phyloP scores from a whole-genome alignment of 2,329 filamentous ascomycete species.

The Penicillium vulpinum region DNA sequence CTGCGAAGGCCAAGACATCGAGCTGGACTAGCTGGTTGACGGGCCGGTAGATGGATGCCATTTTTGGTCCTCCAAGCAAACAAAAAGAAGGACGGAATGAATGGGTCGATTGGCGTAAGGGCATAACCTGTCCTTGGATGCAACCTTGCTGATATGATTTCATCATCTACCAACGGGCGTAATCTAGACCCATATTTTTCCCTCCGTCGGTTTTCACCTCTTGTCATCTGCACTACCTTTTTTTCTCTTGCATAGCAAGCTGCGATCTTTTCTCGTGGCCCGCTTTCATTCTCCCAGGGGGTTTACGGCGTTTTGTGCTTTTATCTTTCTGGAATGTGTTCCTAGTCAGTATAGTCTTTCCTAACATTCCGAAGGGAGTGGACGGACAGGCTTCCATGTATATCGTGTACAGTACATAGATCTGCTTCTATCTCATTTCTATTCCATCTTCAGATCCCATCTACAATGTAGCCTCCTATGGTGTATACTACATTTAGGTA shows the following conservation, averaged over 20 bases:
- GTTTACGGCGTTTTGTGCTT: slow-evolving; percentile 32
- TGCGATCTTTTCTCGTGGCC: slow-evolving; percentile 17
- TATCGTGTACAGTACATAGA: slow-evolving; percentile 39
- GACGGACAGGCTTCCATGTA: slow-evolving; percentile 19
- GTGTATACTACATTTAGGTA: background rate
- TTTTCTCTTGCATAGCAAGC: slow-evolving; percentile 27
- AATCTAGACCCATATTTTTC: background rate
- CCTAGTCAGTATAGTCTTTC: slow-evolving; percentile 10
- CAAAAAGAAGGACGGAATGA: slow-evolving; percentile 2
- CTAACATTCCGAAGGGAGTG: slow-evolving; percentile 9
- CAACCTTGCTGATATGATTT: background rate
- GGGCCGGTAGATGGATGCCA: slow-evolving; percentile 30
- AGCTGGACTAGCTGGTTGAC: slow-evolving; percentile 45
- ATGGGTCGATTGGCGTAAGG: background rate
- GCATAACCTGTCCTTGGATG: background rate
- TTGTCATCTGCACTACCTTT: slow-evolving; percentile 9
- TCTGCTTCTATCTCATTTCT: slow-evolving; percentile 18
- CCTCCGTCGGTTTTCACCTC: background rate
- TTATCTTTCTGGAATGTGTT: slow-evolving; percentile 21
- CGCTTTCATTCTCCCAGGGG: slow-evolving; percentile 30
- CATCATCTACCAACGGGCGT: background rate
- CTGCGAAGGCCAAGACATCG: slow-evolving; percentile 37
- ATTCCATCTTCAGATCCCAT: background rate
- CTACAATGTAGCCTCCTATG: background rate
- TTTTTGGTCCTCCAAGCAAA: background rate